Evolutionary conservation across 495 filamentous ascomycete genomes (phyloP), one percentile per base, ranked within the genome.

Genomic region (Aspergillus indologenus): DNA sequence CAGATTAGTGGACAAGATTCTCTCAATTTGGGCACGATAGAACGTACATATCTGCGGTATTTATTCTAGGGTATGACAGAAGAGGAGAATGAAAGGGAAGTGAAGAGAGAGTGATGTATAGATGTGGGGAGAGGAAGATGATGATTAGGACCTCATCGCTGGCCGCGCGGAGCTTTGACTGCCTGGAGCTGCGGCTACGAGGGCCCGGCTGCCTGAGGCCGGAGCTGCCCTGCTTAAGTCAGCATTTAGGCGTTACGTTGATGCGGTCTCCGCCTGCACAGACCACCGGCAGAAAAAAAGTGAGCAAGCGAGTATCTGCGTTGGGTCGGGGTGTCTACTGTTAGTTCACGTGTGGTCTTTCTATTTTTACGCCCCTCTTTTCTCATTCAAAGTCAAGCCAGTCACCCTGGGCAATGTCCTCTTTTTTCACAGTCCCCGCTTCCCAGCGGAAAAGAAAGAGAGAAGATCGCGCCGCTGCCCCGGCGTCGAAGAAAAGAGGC

Each of bases 371-470:
- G 53, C 53, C 18, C 53, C 44, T 20, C 46, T 26, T 20, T 23
- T 14, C 34, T 22, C 60, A 56, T 23, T 65, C 45, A 43, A n/a
- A n/a, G n/a, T 61, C 46, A 43, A 45, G 24, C 45, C 44, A 24
- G 20, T 19, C 18, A 20, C 20, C 20, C 22, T 22, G 29, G 45
- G 43, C 18, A 6, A 91, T 93, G 89, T 90, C 90, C 53, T 93
- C 89, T 18, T 96, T 95, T 74, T 96, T 96, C 69, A 91, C 91
- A 45, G 68, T 86, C 22, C 87, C 91, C 45, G 82, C 83, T 21
- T 85, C 86, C 26, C 85, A 89, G 65, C 90, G 87, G 75, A 94
- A 95, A 81, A 79, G 91, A 65, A 94, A 95, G 78, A 79, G 79
- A 67, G 75, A 81, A 56, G 71, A 82, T 57, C 72, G 78, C 66